Evolutionary conservation across 108 stramenopile genomes (phyloP).

Genomic region (Discostella pseudostelligera): DNA sequence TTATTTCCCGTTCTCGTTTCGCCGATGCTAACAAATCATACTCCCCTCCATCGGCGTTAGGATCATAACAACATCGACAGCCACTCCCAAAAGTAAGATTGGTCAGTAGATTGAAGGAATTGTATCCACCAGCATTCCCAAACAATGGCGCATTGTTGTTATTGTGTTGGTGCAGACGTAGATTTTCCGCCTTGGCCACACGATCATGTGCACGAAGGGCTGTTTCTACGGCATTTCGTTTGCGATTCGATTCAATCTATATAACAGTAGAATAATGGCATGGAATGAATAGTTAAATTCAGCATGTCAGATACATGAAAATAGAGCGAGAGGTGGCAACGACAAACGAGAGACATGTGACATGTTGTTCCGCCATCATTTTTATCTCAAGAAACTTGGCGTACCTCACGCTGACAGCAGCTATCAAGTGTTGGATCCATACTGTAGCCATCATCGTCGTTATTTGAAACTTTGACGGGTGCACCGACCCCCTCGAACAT

Average conservation of each 20-base stretch:
- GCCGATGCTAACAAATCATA: conserved; percentile 60
- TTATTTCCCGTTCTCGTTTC: conserved; percentile 13
- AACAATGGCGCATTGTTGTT: background rate
- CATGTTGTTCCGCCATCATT: background rate
- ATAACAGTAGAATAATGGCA: background rate
- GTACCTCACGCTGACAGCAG: conserved; percentile 83
- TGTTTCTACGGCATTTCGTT: conserved; percentile 50
- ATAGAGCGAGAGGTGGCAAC: conserved; percentile 1
- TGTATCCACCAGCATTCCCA: background rate
- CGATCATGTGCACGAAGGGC: conserved; percentile 76
- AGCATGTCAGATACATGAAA: background rate
- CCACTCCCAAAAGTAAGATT: conserved; percentile 45
- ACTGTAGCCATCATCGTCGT: conserved; percentile 8
- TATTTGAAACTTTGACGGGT: conserved; percentile 50
- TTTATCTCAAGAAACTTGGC: background rate
- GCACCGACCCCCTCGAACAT: conserved; percentile 78
- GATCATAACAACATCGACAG: conserved; percentile 85
- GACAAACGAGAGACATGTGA: background rate
- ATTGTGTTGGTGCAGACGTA: conserved; percentile 29
- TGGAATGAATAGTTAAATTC: background rate
- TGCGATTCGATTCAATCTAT: conserved; percentile 70
- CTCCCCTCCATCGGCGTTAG: conserved; percentile 78
- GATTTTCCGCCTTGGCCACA: conserved; percentile 65
- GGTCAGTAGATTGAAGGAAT: conserved; percentile 50
- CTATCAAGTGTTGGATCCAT: conserved; percentile 77